A percentile compares a stretch with the other conserved stretches of the same genome.
These are phyloP conservation scores for Tylopilus felleus DNA, from an alignment of 768 basidiomycete genomes.

Conservation along the genomic window DNA sequence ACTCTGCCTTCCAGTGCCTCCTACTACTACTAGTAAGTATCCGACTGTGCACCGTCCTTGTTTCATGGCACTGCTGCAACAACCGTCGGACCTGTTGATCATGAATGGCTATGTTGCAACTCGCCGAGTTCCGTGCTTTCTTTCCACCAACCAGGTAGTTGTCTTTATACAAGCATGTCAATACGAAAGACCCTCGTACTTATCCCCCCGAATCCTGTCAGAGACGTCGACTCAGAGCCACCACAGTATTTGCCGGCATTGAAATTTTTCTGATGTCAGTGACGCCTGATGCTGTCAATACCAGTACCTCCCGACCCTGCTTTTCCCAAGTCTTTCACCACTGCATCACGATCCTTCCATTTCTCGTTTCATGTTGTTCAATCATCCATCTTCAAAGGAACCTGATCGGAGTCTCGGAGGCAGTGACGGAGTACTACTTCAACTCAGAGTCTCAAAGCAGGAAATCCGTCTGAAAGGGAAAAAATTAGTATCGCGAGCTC, in stretches of 20 bases:
- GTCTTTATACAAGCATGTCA: too few species aligned
- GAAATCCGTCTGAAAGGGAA: not conserved
- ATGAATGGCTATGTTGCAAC: not conserved
- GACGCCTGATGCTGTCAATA: not conserved
- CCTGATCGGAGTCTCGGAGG: not conserved
- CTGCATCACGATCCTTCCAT: conserved; percentile 7
- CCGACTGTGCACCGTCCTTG: too few species aligned
- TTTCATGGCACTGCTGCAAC: not conserved
- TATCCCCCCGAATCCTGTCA: too few species aligned
- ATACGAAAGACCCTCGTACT: too few species aligned
- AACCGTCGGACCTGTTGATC: conserved; percentile 1
- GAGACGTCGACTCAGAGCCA: too few species aligned
- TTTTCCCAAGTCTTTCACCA: not conserved
- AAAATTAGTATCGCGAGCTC: not conserved
- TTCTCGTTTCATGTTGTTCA: not conserved
- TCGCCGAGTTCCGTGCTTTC: not conserved
- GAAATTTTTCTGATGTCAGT: not conserved
- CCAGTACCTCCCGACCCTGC: conserved; percentile 7
- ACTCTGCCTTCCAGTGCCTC: not conserved
- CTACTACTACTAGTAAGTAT: too few species aligned
- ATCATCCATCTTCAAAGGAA: not conserved
- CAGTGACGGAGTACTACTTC: not conserved
- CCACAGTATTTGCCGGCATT: conserved; percentile 2
- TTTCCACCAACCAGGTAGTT: not conserved
- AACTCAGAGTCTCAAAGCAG: not conserved